Conservation (phyloP, 768 basidiomycete genomes). For the Mycena galopus region DNA sequence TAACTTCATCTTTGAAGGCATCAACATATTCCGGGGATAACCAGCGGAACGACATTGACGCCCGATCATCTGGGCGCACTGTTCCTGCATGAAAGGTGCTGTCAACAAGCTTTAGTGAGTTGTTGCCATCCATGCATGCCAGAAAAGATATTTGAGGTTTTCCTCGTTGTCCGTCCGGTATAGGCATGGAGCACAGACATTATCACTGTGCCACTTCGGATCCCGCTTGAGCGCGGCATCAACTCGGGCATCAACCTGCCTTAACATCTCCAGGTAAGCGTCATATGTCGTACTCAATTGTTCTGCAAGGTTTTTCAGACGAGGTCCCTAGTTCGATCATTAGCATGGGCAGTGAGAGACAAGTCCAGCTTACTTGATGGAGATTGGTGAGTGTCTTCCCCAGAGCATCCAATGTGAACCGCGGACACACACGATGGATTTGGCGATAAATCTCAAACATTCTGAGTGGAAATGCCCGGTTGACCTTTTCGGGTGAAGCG, state of each 20-base stretch:
- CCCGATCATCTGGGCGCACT: neutral
- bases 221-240: neutral
- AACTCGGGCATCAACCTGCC: neutral
- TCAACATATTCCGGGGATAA: neutral
- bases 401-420: neutral
- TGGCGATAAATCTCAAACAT: conserved; percentile 9
- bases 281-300: conserved; percentile 4
- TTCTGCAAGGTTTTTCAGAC: neutral
- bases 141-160: neutral
- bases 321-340: neutral
- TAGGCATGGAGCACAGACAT: conserved; percentile 4
- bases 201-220: neutral
- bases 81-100: neutral
- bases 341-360: no score
- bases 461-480: no score
- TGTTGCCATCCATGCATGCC: neutral
- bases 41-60: neutral
- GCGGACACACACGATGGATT: conserved; percentile 17
- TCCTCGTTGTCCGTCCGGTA: neutral
- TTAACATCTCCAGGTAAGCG: conserved; percentile 5
- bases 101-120: neutral
- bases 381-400: neutral
- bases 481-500: no score
- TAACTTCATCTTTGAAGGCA: neutral
- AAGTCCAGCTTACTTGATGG: neutral